Evolutionary conservation across 2,329 filamentous ascomycete species (phyloP), one percentile per base, ranked within the genome.

Genomic region (Aspergillus sp.): DNA sequence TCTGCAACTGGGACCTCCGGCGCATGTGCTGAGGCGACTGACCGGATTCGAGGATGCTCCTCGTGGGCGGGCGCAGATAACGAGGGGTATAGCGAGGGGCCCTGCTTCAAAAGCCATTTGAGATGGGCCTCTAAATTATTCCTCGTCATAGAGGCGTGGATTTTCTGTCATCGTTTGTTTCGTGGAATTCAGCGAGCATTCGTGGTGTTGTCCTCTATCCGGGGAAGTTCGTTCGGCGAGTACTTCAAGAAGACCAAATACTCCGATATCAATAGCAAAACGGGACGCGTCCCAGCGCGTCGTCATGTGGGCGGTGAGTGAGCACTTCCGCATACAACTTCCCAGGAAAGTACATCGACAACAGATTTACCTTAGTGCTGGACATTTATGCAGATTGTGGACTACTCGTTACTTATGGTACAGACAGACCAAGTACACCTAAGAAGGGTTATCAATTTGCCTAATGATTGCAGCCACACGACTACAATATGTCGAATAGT

Each of bases 41-140:
- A 43, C 38, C 45, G 45, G 42, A 35, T 50, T 33, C 26, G 33
- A 32, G 46, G 56, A 49, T 58, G 56, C 50, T 53, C 60, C 45
- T 60, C 58, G 58, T 57, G 61, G 53, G 63, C 65, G 55, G 63
- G 60, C 24, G 63, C 55, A 35, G 64, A 61, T 51, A 72, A 56
- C 38, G 65, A 64, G 24, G 64, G 63, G 48, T 68, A 68, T 10
- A 68, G 59, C 33, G 66, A 65, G 44, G 64, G 67, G 61, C 67
- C 69, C 66, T 67, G 71, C 52, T 66, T 67, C 57, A 78, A 57
- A 52, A 79, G 72, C 76, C 76, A 78, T 66, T 70, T 65, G 52
- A 79, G 68, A 65, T 76, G 74, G 59, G 65, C 60, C 48, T 64
- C 62, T 49, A 79, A 58, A 59, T 79, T 79, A 65, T 75, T 71